Conservation (phyloP, 345 rosid species). For the Tarenaya hassleriana region DNA sequence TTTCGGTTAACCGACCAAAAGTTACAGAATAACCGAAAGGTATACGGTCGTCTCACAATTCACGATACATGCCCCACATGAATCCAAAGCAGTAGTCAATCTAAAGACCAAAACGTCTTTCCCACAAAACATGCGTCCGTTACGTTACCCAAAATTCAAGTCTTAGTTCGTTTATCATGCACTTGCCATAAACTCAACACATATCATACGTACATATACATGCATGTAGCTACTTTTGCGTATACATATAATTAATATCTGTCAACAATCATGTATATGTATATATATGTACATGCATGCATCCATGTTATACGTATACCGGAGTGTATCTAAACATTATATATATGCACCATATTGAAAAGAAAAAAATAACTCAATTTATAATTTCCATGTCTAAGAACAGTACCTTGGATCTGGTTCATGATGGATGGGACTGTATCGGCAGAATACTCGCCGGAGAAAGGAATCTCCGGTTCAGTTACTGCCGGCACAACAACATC, state of each 20-base stretch:
- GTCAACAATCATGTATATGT: too few relatives aligned
- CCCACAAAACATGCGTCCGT: constrained; percentile 22
- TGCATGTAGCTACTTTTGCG: too few relatives aligned
- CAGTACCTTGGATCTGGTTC: constrained; percentile 45
- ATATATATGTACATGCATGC: too few relatives aligned
- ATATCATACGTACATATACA: too few relatives aligned
- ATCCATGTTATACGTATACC: too few relatives aligned
- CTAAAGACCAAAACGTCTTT: constrained; percentile 18
- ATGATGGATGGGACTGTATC: constrained; percentile 36
- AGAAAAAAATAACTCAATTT: not conserved
- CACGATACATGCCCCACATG: not conserved
- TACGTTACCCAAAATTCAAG: constrained; percentile 8
- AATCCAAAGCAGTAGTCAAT: constrained; percentile 12
- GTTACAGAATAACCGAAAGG: too few relatives aligned
- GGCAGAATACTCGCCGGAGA: constrained; percentile 17
- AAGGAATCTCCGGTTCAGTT: constrained; percentile 14
- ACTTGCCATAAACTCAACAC: too few relatives aligned
- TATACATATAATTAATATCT: too few relatives aligned
- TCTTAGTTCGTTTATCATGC: not conserved
- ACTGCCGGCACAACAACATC: constrained; percentile 21
- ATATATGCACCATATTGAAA: not conserved
- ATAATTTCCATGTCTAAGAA: not conserved
- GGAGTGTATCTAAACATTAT: not conserved
- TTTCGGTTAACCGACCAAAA: too few relatives aligned
- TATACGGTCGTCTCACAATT: too few relatives aligned